phyloP scores from a whole-genome alignment of 2,329 filamentous ascomycete species.

The Emergomyces pasteurianus region DNA sequence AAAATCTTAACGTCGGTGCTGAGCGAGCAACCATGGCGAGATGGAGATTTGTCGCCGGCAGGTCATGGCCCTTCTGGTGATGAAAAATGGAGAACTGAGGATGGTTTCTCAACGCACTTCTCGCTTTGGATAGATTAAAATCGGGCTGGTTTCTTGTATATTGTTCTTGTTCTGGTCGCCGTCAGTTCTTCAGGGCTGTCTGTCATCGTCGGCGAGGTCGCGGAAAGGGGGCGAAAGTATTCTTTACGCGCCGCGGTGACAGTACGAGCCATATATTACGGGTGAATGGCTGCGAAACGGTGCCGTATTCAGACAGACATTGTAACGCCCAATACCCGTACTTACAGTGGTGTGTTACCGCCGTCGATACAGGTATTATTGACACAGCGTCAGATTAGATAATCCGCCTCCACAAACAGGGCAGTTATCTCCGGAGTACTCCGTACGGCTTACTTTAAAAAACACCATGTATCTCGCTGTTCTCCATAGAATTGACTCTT shows the following conservation, averaged over 20 bases:
- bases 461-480: too few species aligned
- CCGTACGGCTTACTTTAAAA: too few species aligned
- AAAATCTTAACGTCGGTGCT: constrained; percentile 22
- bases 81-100: neutral
- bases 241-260: neutral
- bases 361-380: too few species aligned
- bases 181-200: too few species aligned
- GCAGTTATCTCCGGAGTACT: too few species aligned
- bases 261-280: neutral
- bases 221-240: neutral
- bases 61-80: constrained; percentile 3
- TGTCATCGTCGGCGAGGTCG: neutral
- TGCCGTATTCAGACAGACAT: neutral
- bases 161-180: neutral
- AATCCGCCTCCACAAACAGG: too few species aligned
- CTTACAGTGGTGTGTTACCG: too few species aligned
- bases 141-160: neutral
- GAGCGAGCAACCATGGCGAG: constrained; percentile 23
- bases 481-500: too few species aligned
- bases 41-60: neutral
- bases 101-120: neutral
- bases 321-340: too few species aligned
- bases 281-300: neutral
- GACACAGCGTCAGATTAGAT: too few species aligned
- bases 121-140: neutral